Base-by-base conservation (phyloP, 306 rosid species). In the Astragalus glycyphyllos region DNA sequence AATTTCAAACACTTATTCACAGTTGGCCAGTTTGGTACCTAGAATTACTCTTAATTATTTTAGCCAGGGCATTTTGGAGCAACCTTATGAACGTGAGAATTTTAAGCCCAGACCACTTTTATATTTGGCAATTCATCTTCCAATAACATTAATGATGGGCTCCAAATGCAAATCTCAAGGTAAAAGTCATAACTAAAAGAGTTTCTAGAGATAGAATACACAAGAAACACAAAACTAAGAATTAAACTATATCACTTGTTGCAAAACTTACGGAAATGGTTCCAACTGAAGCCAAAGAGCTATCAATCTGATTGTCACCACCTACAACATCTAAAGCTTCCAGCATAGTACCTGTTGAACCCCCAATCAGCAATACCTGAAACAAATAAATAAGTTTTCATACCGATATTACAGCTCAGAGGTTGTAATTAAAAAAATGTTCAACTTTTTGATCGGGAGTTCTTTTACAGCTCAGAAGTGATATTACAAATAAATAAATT, bases 331-430 rank as follows among this genome's bases (percentile, higher is more conserved):
- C 82, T 75, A 94, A 81, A 58, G 95, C 96, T 85, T 91, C 99
- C 74, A 94, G 87, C 99, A 94, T 94, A 51, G 87, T 87, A 58
- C 99, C 96, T 0, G 99, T 94, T 72, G 99, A 94, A 80, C 99
- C 99, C 61, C 99, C 99, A 79, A 94, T 94, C 66, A 94, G 79
- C 53, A 94, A 83, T 49, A 94, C 99, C 99, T 94, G 87, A 70
- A 82, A 82, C 77, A 73, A 45, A 69, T 4, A 56, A 77, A 64
- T 20, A 5, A 54, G 62, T 40, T 71, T 61, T 4, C 37, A 48
- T 23, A 34, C 14, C 71, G 8, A 66, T 56, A 71, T 54, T 47
- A 50, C 42, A 40, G 61, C 65, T 10, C 60, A 65, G 32, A 13
- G n/a, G 34, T 59, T 32, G 53, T 11, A 4, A 20, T 16, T 40